Conservation (phyloP, 2,329 filamentous ascomycete species). For the Epichloe scottii region DNA sequence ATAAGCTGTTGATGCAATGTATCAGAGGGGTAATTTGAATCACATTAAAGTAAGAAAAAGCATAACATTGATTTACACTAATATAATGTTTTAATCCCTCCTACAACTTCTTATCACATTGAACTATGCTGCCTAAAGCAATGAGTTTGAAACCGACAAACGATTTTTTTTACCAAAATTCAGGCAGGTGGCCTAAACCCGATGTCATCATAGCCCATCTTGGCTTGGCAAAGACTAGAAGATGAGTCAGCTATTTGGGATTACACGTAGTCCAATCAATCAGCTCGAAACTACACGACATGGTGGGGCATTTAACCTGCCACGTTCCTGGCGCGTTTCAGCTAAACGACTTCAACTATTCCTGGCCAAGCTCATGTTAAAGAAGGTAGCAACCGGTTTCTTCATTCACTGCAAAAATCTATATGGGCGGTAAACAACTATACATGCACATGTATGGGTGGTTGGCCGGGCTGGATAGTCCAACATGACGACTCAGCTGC, state of each 20-base stretch:
- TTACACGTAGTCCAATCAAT: background rate
- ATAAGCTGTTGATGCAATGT: no score
- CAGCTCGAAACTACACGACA: background rate
- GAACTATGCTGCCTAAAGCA: no score
- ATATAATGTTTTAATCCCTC: no score
- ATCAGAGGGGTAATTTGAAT: no score
- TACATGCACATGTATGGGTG: slow-evolving; percentile 15
- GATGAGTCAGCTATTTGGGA: background rate
- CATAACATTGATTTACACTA: no score
- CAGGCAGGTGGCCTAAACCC: no score
- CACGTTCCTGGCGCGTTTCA: slow-evolving; percentile 2
- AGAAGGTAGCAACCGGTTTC: background rate
- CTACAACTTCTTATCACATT: no score
- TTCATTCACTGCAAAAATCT: slow-evolving; percentile 7
- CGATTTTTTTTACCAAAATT: no score
- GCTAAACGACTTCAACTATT: background rate
- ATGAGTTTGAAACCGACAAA: no score
- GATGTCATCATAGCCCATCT: no score
- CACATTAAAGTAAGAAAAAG: no score
- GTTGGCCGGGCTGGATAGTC: slow-evolving; percentile 10
- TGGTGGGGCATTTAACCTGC: slow-evolving; percentile 3
- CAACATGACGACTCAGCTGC: slow-evolving; percentile 82
- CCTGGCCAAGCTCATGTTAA: background rate
- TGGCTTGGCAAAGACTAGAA: background rate
- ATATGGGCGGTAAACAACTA: slow-evolving; percentile 14